Evolutionary conservation across 2,329 filamentous ascomycete genomes (phyloP), one percentile per base, ranked within the genome.

Genomic region (Amesomyces nigricolor): DNA sequence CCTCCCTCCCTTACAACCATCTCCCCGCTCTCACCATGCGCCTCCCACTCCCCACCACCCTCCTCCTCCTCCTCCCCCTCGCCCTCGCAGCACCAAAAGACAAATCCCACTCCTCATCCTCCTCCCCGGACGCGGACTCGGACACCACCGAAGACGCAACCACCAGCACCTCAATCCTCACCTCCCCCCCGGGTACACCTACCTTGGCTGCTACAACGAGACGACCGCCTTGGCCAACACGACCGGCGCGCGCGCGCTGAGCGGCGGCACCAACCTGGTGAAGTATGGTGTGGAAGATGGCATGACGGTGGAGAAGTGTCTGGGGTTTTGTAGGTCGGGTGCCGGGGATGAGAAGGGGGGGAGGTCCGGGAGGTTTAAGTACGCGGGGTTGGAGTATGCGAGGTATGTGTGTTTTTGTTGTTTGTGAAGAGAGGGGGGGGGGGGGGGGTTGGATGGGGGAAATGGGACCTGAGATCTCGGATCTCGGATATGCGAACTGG

Each of bases 181-280:
- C 39, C 50, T 6, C 44, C 29, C 17, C 10, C 30, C 39, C 32
- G 54, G 60, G 14, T 83, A 81, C 68, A 59, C 53, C 14, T 83
- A 83, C 67, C 65, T 68, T n/a, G 81, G 81, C 54, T 85, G 81
- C 70, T 83, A 70, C 70, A 80, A 81, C 62, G 81, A 84, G 64
- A 82, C 80, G 2, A 75, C 72, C n/a, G 69, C 70, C 39, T 63
- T 78, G 13, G 58, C 67, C 13, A 67, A 68, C 57, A 72, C 77
- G 4, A 70, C 70, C 29, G 70, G 70, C 46, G 65, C 57, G 47
- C 74, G 72, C 62, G 78, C 80, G 14, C 70, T 84, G 4, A 61
- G 67, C 17, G 73, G 70, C 45, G 75, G 75, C 46, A 65, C 64
- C 46, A 71, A 72, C 59, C 66, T 72, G 54, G 71, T 75, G 40